These are phyloP conservation scores for Vicia villosa DNA, from an alignment of 306 rosid genomes.

Conservation along the genomic window DNA sequence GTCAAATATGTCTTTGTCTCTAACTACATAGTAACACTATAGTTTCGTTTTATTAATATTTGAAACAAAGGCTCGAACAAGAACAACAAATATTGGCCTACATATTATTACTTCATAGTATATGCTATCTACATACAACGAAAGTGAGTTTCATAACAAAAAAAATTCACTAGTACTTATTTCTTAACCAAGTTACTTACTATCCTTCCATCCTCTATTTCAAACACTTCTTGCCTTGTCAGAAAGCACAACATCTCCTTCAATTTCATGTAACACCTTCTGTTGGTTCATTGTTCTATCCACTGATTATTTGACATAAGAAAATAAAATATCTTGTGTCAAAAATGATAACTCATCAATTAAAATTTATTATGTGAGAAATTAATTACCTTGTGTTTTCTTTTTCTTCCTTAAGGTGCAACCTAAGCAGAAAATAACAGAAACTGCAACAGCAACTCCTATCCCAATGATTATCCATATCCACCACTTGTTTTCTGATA, in stretches of 20 bases:
- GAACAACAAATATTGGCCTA: too few species aligned
- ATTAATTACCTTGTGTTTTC: slow-evolving; percentile 31
- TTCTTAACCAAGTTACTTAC: too few species aligned
- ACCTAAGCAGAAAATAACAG: slow-evolving; percentile 31
- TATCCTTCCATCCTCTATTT: not conserved
- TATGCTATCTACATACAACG: too few species aligned
- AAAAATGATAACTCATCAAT: not conserved
- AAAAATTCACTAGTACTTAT: too few species aligned
- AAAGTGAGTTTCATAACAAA: too few species aligned
- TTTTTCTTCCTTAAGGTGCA: slow-evolving; percentile 17
- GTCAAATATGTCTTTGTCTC: too few species aligned
- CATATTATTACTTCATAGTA: too few species aligned
- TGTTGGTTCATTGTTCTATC: slow-evolving; percentile 7
- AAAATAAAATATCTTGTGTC: not conserved
- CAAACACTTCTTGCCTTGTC: not conserved
- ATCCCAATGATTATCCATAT: slow-evolving; percentile 40
- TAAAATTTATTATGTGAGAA: not conserved
- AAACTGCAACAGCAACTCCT: slow-evolving; percentile 21
- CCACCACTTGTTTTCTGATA: slow-evolving; percentile 40
- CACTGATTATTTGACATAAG: slow-evolving; percentile 31
- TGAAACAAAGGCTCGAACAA: too few species aligned
- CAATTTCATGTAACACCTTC: slow-evolving; percentile 10
- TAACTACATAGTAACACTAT: too few species aligned
- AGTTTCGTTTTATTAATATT: too few species aligned
- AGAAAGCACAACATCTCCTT: not conserved